phyloP scores from a whole-genome alignment of 2,329 filamentous ascomycete genomes.

The Diaporthe vaccinii region DNA sequence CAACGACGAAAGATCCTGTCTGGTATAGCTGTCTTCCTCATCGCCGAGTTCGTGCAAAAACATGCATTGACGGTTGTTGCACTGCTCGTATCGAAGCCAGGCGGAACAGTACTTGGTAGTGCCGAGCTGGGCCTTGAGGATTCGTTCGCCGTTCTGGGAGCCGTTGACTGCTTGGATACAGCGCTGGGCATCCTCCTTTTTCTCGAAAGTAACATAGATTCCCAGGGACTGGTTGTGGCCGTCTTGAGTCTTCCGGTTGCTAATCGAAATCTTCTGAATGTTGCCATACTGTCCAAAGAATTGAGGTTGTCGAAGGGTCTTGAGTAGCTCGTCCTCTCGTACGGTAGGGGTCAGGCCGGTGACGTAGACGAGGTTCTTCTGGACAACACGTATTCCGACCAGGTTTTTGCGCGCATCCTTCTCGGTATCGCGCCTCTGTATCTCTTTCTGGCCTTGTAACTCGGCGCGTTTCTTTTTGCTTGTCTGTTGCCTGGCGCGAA shows the following conservation, averaged over 20 bases:
- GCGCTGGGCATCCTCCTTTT: conserved; percentile 87
- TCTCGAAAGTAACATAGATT: conserved; percentile 98
- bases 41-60: conserved; percentile 99
- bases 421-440: conserved; percentile 95
- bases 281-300: conserved; percentile 99
- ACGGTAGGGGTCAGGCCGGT: conserved; percentile 93
- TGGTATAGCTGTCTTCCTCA: conserved; percentile 95
- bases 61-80: conserved; percentile 96
- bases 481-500: conserved; percentile 84
- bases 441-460: conserved; percentile 90
- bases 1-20: conserved; percentile 94
- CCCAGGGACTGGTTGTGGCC: conserved; percentile 89
- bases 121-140: conserved; percentile 83
- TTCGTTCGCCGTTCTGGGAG: conserved; percentile 88
- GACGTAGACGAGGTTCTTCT: conserved; percentile 99
- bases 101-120: conserved; percentile 99
- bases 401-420: conserved; percentile 96
- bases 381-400: conserved; percentile 93
- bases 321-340: conserved; percentile 90
- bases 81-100: conserved; percentile 93
- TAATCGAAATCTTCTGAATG: conserved; percentile 99
- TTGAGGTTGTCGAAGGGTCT: conserved; percentile 88
- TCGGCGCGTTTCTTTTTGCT: conserved; percentile 93
- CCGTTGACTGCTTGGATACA: conserved; percentile 96
- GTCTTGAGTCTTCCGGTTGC: conserved; percentile 86